Evolutionary conservation across 192 early-diverging fungal genomes (phyloP), one percentile per base, ranked within the genome.

Genomic region (Rhizophagus prolifer): DNA sequence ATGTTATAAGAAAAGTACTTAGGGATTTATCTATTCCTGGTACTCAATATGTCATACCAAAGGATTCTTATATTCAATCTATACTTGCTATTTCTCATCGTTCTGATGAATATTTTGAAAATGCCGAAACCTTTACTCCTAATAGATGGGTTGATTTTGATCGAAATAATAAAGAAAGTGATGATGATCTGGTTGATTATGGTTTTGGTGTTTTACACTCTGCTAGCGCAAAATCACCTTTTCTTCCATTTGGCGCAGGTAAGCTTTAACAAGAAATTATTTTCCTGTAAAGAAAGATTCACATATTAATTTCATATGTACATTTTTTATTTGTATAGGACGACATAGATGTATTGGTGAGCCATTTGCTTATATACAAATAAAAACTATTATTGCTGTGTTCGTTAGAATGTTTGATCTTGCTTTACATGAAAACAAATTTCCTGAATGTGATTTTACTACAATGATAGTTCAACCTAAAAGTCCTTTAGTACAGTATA

Each of bases 331-430:
- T 74, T 60, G 6, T 16, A 63, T 31, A 76, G 88, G 94, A 58
- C 93, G 97, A 74, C 97, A 99, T 89, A 89, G 97, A 72, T 99
- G 97, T 86, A 99, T 99, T 84, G 97, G 97, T 72, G 97, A 99
- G 83, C 86, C 90, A 64, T 99, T 99, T 86, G 96, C 94, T 6
- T 97, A 94, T 79, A 73, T 97, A 44, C 97, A 99, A 85, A 92
- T 98, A 86, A 97, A 97, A 90, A 92, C 95, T 31, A 91, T 99
- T 41, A 84, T 99, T 72, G 84, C 93, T 58, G 88, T 89, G 26
- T 88, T 98, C 70, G 79, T 99, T 30, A 82, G 94, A 16, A 89
- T 90, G 74, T 96, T 94, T 82, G 90, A 92, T 75, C 81, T 95
- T 74, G 78, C 85, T 66, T 82, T 96, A 64, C 79, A 84, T n/a